Evolutionary conservation across 305 asterid species (phyloP), one percentile per base, ranked within the genome.

Genomic region (Rubia tinctorum): DNA sequence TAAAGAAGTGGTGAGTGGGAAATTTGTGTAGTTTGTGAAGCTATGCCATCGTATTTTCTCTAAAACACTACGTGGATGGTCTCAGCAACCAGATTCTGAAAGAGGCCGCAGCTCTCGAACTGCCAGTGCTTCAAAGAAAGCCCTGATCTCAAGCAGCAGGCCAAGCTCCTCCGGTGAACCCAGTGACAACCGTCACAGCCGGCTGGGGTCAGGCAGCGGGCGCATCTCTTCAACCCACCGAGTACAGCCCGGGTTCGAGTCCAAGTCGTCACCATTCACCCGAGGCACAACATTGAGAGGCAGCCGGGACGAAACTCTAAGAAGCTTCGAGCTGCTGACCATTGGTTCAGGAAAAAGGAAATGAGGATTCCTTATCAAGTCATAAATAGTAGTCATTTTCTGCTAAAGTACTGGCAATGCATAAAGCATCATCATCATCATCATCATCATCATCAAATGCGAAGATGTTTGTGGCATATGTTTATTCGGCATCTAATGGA

Each of bases 141-240:
- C 94, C 7, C 83, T 90, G 14, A 63, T 81, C 77, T 81, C 90
- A 27, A 89, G 86, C 82, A 88, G 90, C 88, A 71, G 97, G 77
- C 98, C 95, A 60, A 85, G 88, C 86, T 90, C 97, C 43, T 89
- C 98, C 0, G 94, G 92, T 3, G 99, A 90, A 80, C 94, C 90
- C 69, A 78, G 78, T 42, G 95, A 91, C 42, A 88, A 76, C 51
- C 94, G 93, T 18, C 78, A 81, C 39, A 81, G 84, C 77, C 82
- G 97, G 66, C 81, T 83, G 39, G 93, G 90, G 51, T 85, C 95
- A 11, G 79, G 94, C 78, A 80, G 84, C 51, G 96, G 88, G 20
- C 95, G 95, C 2, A 39, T 84, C 18, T 90, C 96, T 11, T 81
- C 94, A 60, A 79, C 97, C 47, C 95, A 89, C 62, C 90, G 94